Evolutionary conservation across 257 asterid species (phyloP), one percentile per base, ranked within the genome.

Genomic region (Anisodus acutangulus): DNA sequence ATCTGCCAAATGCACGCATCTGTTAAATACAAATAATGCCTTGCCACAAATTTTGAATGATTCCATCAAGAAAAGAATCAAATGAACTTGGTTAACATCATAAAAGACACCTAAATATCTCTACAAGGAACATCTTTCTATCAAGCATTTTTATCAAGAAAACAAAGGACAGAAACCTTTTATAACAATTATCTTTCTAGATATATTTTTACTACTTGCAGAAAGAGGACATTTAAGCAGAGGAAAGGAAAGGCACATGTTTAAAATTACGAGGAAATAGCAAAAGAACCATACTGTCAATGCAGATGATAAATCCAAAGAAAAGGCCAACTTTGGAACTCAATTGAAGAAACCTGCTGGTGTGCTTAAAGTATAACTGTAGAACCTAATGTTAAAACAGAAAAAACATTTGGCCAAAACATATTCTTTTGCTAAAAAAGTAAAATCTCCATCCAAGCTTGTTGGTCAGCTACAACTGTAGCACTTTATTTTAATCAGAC

Each of bases 201-300:
- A 22, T 26, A 49, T 47, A 22, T 74, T 11, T 74, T 49, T 74
- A 22, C 59, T 19, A 47, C 39, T 11, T 74, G 60, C 60, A 74
- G 60, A 74, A 49, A 74, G 60, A 74, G 80, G 80, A 5, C 80
- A 71, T 45, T 74, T 22, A 12, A 74, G 80, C 60, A 47, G 54
- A 74, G 80, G 60, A 74, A 72, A 74, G 80, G 47, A 19, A 72
- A 49, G 19, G 59, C 80, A 47, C 41, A 47, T 9, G 57, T 45
- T 7, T 45, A 72, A 47, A n/a, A 19, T 0, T 47, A 45, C 60
- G 80, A n/a, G 11, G 43, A 45, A 74, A 47, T 72, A n/a, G 80
- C 80, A 74, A 49, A 74, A 72, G 80, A 47, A 74, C 37, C 35
- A 22, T 72, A n/a, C 80, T 10, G 60, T 72, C 80, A 72, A 72